phyloP scores from a whole-genome alignment of 2,329 filamentous ascomycete species.

The Fusarium acutatum region DNA sequence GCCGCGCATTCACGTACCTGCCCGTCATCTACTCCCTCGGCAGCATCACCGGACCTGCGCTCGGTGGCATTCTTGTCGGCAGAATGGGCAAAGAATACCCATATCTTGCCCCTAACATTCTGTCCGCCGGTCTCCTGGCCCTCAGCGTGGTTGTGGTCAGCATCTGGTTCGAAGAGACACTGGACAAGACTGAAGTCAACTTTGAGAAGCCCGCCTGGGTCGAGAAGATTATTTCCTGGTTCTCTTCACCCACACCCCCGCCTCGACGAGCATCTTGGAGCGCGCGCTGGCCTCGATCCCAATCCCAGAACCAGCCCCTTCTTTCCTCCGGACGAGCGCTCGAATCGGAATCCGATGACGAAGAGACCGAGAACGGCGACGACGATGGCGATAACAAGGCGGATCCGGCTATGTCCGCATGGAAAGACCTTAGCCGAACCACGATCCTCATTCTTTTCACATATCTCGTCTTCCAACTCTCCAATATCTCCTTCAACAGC shows the following conservation, averaged over 20 bases:
- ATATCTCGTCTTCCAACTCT: constrained; percentile 92
- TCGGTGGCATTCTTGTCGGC: constrained; percentile 86
- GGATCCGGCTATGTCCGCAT: constrained; percentile 44
- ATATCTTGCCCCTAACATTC: constrained; percentile 84
- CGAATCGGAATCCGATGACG: constrained; percentile 40
- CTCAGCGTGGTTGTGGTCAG: constrained; percentile 77
- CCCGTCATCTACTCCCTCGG: constrained; percentile 96
- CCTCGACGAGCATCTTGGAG: constrained; percentile 49
- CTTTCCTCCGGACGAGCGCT: constrained; percentile 33
- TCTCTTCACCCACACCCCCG: constrained; percentile 26
- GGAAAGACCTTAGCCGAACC: constrained; percentile 75
- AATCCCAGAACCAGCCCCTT: constrained; percentile 41
- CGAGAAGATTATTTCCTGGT: constrained; percentile 42
- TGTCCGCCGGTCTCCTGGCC: constrained; percentile 76
- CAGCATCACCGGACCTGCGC: constrained; percentile 87
- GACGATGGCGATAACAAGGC: constrained; percentile 33
- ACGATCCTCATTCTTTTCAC: constrained; percentile 83
- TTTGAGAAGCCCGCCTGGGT: constrained; percentile 48
- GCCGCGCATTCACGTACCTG: constrained; percentile 89
- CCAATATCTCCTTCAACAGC: constrained; percentile 95
- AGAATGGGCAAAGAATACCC: constrained; percentile 72
- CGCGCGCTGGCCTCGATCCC: constrained; percentile 49
- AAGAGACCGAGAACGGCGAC: constrained; percentile 37
- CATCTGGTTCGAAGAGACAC: constrained; percentile 88
- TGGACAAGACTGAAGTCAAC: constrained; percentile 44